Percentiles rank a stretch among this genome's conserved stretches.
Conservation (phyloP, 2,329 filamentous ascomycete species). For the Aspergillus tubingensis region DNA sequence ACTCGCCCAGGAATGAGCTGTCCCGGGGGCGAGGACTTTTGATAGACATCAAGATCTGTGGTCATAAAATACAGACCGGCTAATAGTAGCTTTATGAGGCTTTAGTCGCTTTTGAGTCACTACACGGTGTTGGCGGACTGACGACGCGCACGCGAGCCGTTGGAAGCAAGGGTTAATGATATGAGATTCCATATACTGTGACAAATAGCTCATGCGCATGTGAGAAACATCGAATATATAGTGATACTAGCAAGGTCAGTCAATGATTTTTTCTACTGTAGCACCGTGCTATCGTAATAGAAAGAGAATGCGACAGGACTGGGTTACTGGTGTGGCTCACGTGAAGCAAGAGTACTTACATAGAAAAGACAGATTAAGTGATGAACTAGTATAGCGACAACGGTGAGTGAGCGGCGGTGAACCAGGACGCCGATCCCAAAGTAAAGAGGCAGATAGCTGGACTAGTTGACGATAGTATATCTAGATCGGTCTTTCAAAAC, state of each 20-base stretch:
- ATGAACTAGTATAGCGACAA: background rate
- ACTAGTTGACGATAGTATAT: background rate
- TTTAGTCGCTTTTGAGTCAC: background rate
- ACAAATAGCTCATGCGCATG: too few relatives aligned
- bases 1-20: constrained; percentile 34
- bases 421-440: background rate
- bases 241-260: too few relatives aligned
- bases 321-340: background rate
- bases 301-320: background rate
- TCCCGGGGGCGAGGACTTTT: constrained; percentile 1
- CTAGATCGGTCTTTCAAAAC: constrained; percentile 1
- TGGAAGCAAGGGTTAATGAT: background rate
- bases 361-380: background rate
- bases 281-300: background rate
- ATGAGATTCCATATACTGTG: background rate
- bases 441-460: background rate
- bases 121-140: background rate
- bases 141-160: background rate
- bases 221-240: too few relatives aligned
- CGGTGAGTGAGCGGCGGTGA: background rate
- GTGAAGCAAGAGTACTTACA: background rate
- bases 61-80: background rate
- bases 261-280: too few relatives aligned
- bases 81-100: background rate
- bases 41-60: constrained; percentile 13